Base-by-base conservation (phyloP, 1,284 basidiomycete genomes). In the Porodaedalea pini region DNA sequence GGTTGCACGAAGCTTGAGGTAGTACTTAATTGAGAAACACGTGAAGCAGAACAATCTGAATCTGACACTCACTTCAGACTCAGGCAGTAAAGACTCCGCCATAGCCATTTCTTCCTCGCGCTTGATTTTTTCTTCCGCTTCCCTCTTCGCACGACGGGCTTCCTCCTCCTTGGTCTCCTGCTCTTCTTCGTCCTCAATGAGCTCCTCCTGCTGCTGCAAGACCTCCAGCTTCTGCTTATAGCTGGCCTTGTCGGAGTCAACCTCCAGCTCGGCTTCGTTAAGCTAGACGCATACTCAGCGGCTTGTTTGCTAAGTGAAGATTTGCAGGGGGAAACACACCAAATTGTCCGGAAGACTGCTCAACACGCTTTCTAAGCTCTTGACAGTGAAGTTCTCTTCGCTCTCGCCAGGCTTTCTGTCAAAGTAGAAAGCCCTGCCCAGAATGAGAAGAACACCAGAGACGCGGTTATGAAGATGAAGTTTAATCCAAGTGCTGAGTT, bases 201-300 rank as follows among this genome's bases (percentile, higher is more conserved):
- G 90, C 72, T 99, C 96, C 71, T 99, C 94, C 73, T 99, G 96
- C 70, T 99, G 92, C 68, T 97, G 91, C 70, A 99, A 77, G 6
- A 99, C 96, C 65, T 98, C 96, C 59, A 99, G 83, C 73, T 96
- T 94, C 78, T 98, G 93, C 78, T 98, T 97, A 82, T 98, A 98
- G 66, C 87, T 93, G 13, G 94, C 92, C 54, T 90, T 89, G 52
- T 97, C 94, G 57, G 88, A 90, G 66, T 94, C 92, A 44, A 98
- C 94, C 72, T 94, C 91, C 49, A 99, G 81, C 73, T 98, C 96
- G 23, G 96, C 92, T 78, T 99, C 96, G 72, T 91, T 98, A 52
- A 99, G 80, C 92, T 94, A 62, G 1, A 58, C 27, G 44, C 44
- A 23, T 31, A 58, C 51, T 65, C 25, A 63, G 51, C 31, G 62